Evolutionary conservation across 2,329 filamentous ascomycete species (phyloP).

Genomic region (Ophiosphaerella herpotricha): DNA sequence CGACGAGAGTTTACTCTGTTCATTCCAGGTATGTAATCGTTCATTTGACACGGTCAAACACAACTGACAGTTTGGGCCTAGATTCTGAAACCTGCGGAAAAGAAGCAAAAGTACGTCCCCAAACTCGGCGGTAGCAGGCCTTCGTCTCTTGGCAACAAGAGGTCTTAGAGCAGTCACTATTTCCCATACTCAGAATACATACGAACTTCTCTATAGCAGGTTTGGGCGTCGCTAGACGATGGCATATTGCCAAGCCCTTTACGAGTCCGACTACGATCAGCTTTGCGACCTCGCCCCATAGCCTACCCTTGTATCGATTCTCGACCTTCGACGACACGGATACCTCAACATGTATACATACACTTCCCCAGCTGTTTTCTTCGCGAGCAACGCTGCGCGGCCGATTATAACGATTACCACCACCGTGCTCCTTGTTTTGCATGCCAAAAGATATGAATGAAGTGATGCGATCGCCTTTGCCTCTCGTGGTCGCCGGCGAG

Average conservation of each 20-base stretch:
- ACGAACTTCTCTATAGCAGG: conserved; percentile 71
- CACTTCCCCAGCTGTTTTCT: conserved; percentile 24
- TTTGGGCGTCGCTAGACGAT: conserved; percentile 84
- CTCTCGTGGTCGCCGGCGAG: conserved; percentile 32
- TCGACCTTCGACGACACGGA: conserved; percentile 36
- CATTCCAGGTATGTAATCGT: conserved; percentile 79
- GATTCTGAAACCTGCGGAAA: conserved; percentile 99
- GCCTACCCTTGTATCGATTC: conserved; percentile 40
- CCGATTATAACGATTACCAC: conserved; percentile 15
- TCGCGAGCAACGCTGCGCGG: conserved; percentile 24
- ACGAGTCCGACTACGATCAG: conserved; percentile 36
- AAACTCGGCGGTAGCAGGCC: conserved; percentile 71
- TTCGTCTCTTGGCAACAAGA: conserved; percentile 72
- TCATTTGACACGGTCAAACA: background rate
- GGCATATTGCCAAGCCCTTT: conserved; percentile 37
- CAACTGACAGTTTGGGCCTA: conserved; percentile 46
- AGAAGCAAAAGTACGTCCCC: conserved; percentile 99
- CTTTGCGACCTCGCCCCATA: conserved; percentile 31
- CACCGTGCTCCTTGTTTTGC: conserved; percentile 11
- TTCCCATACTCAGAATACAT: conserved; percentile 44
- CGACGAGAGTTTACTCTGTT: conserved; percentile 96
- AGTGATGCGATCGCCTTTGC: conserved; percentile 17
- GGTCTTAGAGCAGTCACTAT: conserved; percentile 61
- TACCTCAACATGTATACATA: conserved; percentile 37
- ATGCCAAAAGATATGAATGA: conserved; percentile 9